Evolutionary conservation across 352 stramenopile species (phyloP).

Genomic region (Globisporangium nodosum): DNA sequence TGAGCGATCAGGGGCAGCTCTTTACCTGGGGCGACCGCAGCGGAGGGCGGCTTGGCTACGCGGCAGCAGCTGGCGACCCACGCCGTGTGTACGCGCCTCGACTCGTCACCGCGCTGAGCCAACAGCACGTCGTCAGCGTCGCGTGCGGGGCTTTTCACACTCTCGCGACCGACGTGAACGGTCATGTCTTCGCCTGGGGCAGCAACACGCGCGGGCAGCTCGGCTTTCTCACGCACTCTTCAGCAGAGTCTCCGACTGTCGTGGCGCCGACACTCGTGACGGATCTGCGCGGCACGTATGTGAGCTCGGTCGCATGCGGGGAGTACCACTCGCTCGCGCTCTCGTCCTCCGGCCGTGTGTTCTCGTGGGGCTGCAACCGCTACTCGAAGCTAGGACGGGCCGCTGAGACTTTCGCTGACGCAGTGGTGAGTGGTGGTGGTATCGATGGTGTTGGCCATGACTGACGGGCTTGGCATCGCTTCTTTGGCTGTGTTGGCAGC

Average conservation of each 20-base stretch:
- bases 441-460: neutral
- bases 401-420: constrained; percentile 30
- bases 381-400: constrained; percentile 52
- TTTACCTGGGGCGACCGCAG: constrained; percentile 63
- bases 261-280: constrained; percentile 29
- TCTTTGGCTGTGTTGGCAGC: constrained; percentile 19
- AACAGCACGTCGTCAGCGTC: constrained; percentile 44
- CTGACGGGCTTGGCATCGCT: no score
- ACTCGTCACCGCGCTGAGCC: constrained; percentile 23
- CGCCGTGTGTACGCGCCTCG: constrained; percentile 35
- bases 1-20: constrained; percentile 34
- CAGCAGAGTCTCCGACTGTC: constrained; percentile 16
- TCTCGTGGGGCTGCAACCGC: constrained; percentile 70
- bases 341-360: constrained; percentile 52
- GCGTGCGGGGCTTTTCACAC: constrained; percentile 68
- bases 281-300: constrained; percentile 50
- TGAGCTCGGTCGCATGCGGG: constrained; percentile 56
- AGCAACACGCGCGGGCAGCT: constrained; percentile 50
- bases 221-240: constrained; percentile 25
- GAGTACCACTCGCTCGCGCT: constrained; percentile 71
- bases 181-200: constrained; percentile 70
- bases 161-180: constrained; percentile 63
- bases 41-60: constrained; percentile 53
- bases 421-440: constrained; percentile 23
- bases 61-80: constrained; percentile 32